Evolutionary conservation across 2,329 filamentous ascomycete species (phyloP).

Genomic region (Apiospora arundinis): DNA sequence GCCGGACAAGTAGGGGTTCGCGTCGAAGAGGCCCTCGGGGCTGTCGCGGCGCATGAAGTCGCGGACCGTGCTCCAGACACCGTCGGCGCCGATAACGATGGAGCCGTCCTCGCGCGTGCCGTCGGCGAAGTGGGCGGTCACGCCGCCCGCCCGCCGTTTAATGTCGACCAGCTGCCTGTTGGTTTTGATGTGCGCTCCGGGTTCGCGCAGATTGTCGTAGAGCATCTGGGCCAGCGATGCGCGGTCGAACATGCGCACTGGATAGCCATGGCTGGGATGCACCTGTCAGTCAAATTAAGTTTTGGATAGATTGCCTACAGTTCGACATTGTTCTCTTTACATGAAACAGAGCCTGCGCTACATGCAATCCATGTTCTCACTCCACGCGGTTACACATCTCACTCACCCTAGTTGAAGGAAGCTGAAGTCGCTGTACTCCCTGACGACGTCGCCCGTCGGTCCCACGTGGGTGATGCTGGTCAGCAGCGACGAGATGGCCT

Average conservation of each 20-base stretch:
- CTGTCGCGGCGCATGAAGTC: background rate
- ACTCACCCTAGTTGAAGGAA: background rate
- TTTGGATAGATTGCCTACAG: background rate
- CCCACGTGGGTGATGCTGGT: background rate
- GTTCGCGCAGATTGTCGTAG: background rate
- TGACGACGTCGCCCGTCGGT: background rate
- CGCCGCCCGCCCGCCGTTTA: background rate
- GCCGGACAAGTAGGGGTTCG: background rate
- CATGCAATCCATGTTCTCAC: background rate
- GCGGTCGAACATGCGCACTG: conserved; percentile 16
- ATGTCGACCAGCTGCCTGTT: background rate
- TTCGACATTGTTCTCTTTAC: too few relatives aligned
- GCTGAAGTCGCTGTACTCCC: background rate
- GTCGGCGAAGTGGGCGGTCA: background rate
- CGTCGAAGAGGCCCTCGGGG: conserved; percentile 4
- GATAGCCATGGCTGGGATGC: conserved; percentile 6
- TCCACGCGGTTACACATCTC: background rate
- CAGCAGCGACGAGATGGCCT: background rate
- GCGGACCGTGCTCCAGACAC: conserved; percentile 20
- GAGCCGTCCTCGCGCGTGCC: conserved; percentile 26
- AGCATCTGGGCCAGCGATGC: background rate
- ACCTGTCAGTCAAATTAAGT: background rate
- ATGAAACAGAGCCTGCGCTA: background rate
- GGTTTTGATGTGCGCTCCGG: background rate
- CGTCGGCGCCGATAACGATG: conserved; percentile 22